Base-by-base conservation (phyloP, 495 filamentous ascomycete genomes). In the Saxophila tyrrhenica region DNA sequence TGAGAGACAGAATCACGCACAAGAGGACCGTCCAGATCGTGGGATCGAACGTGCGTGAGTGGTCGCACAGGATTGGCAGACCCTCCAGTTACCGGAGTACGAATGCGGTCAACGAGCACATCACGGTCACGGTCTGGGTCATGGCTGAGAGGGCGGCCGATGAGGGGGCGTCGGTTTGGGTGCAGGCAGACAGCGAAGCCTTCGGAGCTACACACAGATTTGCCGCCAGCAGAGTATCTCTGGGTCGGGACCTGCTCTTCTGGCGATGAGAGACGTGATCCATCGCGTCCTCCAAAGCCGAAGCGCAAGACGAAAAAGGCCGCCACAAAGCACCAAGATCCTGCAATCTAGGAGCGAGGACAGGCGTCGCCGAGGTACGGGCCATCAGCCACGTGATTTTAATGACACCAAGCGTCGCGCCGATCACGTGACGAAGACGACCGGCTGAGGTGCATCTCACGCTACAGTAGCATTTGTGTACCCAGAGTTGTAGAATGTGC, bases 241-340 rank as follows among this genome's bases (percentile, higher is more conserved):
- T 44, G 41, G 41, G 41, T 5, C 41, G 41, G 41, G n/a, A 44
- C 7, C 41, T 44, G 41, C 41, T 44, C 41, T 44, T n/a, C 41
- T 17, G 41, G 41, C 41, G 41, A 44, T 8, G 41, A 44, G 41
- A 44, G 41, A 44, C 41, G 41, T 44, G 41, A n/a, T 44, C 41
- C 7, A 44, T 17, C 7, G 41, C 41, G 41, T 44, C 41, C 7
- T 5, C 41, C 41, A 44, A 44, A n/a, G 41, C 7, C 41, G 19
- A 5, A 44, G 41, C 41, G 41, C 41, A 44, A 44, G 35, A 39
- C 35, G 5, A 21, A 44, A n/a, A 44, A 8, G 41, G 15, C 41
- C 41, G 17, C 17, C n/a, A n/a, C 41, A 44, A 44, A 44, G 41
- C 41, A 44, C 7, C 7, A 44, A 5, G 17, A n/a, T 44, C n/a